Base-by-base conservation (phyloP, 1,284 basidiomycete species). In the Trichosporon sp. region DNA sequence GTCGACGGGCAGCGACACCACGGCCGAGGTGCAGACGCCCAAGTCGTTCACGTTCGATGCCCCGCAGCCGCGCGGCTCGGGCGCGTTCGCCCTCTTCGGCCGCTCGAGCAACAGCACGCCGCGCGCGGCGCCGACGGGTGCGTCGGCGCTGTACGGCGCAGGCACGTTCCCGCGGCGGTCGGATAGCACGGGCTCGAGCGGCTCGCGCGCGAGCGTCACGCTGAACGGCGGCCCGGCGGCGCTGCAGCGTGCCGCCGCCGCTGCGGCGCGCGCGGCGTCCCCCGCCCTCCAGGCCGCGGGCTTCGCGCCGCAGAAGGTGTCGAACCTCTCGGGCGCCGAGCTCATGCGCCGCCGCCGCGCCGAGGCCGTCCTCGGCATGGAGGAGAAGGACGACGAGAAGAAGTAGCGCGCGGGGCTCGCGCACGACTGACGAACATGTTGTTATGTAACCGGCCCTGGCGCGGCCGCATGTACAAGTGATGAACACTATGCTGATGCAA, bases 311-410 rank as follows among this genome's bases (percentile, higher is more conserved):
- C 86, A 82, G 86, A 86, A 51, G 86, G 89, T 68, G 6, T 75
- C 75, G 27, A 87, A 89, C 76, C 88, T 89, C 58, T 91, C 87
- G 23, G 91, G 93, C 83, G 88, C 86, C 12, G 92, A 93, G 83
- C 80, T 94, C 77, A 89, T 93, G 87, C 83, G 91, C 77, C 84
- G 92, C 68, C 85, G 92, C 70, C 85, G 92, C 65, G 75, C 81
- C 64, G 84, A 85, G 72, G 84, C 84, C 21, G 84, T 85, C 18
- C 80, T 79, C 53, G 85, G 84, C 12, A 69, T 69, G 64, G 66
- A 62, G 29, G 44, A 29, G 18, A 44, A 66, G 25, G 65, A 42
- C 12, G 63, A 56, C 18, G 44, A 53, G 47, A 32, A 34, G 44
- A 53, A 38, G n/a, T 35, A 23, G 15, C 47, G n/a, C n/a, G n/a